Base-by-base conservation (phyloP, 371 early-diverging fungal species). In the Dinochytrium kinnereticum region DNA sequence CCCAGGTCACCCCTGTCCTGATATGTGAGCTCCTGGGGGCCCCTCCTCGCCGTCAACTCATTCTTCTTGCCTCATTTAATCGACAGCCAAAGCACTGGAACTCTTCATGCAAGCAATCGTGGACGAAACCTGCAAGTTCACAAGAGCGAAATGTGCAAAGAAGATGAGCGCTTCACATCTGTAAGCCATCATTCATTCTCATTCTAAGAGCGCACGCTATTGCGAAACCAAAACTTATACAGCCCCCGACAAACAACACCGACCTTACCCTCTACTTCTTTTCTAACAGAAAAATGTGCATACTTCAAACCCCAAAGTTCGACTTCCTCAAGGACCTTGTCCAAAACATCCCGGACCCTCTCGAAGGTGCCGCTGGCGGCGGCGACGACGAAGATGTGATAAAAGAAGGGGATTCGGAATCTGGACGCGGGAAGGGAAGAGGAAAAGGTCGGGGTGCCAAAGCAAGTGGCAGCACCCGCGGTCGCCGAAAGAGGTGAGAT, bases 1-100 rank as follows among this genome's bases (percentile, higher is more conserved):
- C 98, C 5, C 95, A 94, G 74, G 96, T 95, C 50, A 99, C 99
- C 0, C 99, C 99, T 0, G 93, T 99, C 36, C 88, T 99, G 53
- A 94, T 99, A 51, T 96, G 97, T 90, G 92, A 87, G 85, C 89
- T 78, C 10, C 53, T 70, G n/a, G n/a, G n/a, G n/a, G n/a, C n/a
- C n/a, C n/a, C n/a, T n/a, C n/a, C n/a, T n/a, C n/a, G n/a, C n/a
- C 13, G 28, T 10, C 44, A 34, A 2, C 2, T n/a, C 26, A 2
- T 66, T 28, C 36, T 17, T 37, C 24, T 31, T 61, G 7, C 36
- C 3, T 36, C 13, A 28, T 15, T 34, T 15, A 28, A 19, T 36
- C 36, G 3, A 81, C 93, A 73, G 94, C 96, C 30, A 95, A 96
- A 78, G 94, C 96, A 10, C 83, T 98, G 40, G 98, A 98, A 79